Conservation (phyloP, 1,284 basidiomycete species). For the Leccinum proximum region DNA sequence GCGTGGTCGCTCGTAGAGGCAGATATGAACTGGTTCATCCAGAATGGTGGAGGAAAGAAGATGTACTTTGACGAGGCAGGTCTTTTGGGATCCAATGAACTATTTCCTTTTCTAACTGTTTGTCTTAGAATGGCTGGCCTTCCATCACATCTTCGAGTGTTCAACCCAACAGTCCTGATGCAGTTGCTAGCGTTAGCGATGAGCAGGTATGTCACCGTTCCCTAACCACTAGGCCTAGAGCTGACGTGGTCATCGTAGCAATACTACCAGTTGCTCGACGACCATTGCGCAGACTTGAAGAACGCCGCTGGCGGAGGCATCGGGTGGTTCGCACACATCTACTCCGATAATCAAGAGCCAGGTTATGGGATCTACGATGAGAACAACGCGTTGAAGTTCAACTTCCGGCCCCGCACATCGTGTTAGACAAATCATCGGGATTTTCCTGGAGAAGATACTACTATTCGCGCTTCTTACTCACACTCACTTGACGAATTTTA, state of each 20-base stretch:
- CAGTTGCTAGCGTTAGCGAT: slow-evolving; percentile 54
- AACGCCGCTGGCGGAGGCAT: slow-evolving; percentile 54
- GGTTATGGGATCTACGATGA: slow-evolving; percentile 63
- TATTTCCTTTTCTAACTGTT: neutral
- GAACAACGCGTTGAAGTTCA: slow-evolving; percentile 49
- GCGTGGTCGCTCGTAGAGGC: slow-evolving; percentile 59
- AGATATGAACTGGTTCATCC: slow-evolving; percentile 63
- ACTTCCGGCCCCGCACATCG: slow-evolving; percentile 46
- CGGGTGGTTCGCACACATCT: slow-evolving; percentile 81
- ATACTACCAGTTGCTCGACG: slow-evolving; percentile 65
- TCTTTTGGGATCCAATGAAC: neutral
- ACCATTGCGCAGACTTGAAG: slow-evolving; percentile 61
- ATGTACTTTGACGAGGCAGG: slow-evolving; percentile 65
- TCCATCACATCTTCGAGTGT: slow-evolving; percentile 56
- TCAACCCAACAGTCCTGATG: slow-evolving; percentile 49
- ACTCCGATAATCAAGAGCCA: slow-evolving; percentile 60
- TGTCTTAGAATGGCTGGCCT: slow-evolving; percentile 67
- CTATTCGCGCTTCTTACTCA: neutral
- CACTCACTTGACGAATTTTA: slow-evolving; percentile 4
- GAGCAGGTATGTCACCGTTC: slow-evolving; percentile 42
- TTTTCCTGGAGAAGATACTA: slow-evolving; percentile 1
- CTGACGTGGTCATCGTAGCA: slow-evolving; percentile 18
- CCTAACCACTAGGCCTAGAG: slow-evolving; percentile 5
- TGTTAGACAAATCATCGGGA: slow-evolving; percentile 31
- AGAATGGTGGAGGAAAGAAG: slow-evolving; percentile 61